Evolutionary conservation across 371 early-diverging fungal genomes (phyloP), one percentile per base, ranked within the genome.

Genomic region (Cokeromyces recurvatus): DNA sequence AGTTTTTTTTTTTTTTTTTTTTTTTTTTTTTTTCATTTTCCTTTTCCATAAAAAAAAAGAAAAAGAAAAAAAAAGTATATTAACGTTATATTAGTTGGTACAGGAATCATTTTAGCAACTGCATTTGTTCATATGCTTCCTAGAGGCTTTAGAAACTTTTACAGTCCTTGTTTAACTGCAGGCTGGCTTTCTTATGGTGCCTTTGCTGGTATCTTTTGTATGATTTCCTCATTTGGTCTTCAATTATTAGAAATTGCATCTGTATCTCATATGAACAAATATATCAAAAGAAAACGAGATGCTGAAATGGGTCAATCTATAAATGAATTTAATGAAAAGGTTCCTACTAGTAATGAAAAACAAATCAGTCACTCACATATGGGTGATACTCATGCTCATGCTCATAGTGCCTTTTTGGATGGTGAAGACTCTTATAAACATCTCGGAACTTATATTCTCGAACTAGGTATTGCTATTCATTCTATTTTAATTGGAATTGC

Each of bases 401-500:
- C 60, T 7, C 82, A 80, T 46, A 59, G 65, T 12, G 65, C 68
- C 10, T 62, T 69, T 20, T 62, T 78, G 22, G 62, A 68, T 20
- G 50, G 46, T 23, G 66, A 55, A 6, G 55, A 59, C 3, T 46
- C 53, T 2, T 54, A 62, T 15, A 50, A 56, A n/a, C 56, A 64
- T 36, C 61, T 73, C 49, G 71, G 71, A 23, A 77, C 76, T 0
- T 66, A 75, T 53, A 74, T 92, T 24, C 72, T 95, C 16, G 94
- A 95, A 53, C 53, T 84, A 14, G 91, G 93, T 53, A 89, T 95
- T 51, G 70, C 86, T 6, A 66, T 89, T 46, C 96, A 94, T 59
- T 92, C 92, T 1, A 67, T 95, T 36, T 76, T 94, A 39, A 89
- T 95, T 48, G 95, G 94, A 6, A 53, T 93, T 21, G 74, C 90